Conservation (phyloP, 192 early-diverging fungal species). For the Spinellus fusiger region DNA sequence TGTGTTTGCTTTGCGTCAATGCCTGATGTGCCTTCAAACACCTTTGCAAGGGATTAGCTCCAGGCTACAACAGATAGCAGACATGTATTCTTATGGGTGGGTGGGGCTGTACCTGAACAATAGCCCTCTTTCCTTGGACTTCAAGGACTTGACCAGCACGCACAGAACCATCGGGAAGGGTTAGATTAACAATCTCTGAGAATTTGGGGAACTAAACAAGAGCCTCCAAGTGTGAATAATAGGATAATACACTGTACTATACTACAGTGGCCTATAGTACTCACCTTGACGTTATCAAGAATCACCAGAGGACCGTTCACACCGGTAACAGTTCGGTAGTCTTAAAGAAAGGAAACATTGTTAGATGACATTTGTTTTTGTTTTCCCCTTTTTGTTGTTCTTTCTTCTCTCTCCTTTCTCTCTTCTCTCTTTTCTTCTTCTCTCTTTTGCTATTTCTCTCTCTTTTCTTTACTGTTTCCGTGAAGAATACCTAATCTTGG, state of each 20-base stretch:
- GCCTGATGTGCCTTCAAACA: slow-evolving; percentile 96
- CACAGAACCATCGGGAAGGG: slow-evolving; percentile 92
- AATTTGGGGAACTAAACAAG: slow-evolving; percentile 82
- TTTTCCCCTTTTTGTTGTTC: neutral
- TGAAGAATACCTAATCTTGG: slow-evolving; percentile 81
- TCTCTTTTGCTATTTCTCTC: neutral
- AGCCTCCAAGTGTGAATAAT: neutral
- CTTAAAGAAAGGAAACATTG: slow-evolving; percentile 47
- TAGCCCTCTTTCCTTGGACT: slow-evolving; percentile 90
- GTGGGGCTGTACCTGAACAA: slow-evolving; percentile 72
- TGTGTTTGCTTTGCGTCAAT: slow-evolving; percentile 95
- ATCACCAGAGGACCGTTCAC: slow-evolving; percentile 98
- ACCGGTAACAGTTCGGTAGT: slow-evolving; percentile 95
- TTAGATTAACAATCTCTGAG: slow-evolving; percentile 94
- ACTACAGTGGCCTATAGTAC: neutral
- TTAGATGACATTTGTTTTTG: neutral
- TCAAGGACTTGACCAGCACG: slow-evolving; percentile 97
- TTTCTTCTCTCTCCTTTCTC: neutral
- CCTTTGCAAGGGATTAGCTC: slow-evolving; percentile 51
- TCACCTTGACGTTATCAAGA: slow-evolving; percentile 96
- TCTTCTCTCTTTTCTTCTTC: neutral
- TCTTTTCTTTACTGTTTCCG: no score
- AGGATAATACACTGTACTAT: neutral
- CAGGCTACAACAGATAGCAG: no score
- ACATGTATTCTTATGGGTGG: neutral